Percentiles rank a stretch among this genome's conserved stretches.
These are phyloP conservation scores for Sequoiadendron giganteum DNA, from an alignment of 75 land plant genomes.

Conservation along the genomic window DNA sequence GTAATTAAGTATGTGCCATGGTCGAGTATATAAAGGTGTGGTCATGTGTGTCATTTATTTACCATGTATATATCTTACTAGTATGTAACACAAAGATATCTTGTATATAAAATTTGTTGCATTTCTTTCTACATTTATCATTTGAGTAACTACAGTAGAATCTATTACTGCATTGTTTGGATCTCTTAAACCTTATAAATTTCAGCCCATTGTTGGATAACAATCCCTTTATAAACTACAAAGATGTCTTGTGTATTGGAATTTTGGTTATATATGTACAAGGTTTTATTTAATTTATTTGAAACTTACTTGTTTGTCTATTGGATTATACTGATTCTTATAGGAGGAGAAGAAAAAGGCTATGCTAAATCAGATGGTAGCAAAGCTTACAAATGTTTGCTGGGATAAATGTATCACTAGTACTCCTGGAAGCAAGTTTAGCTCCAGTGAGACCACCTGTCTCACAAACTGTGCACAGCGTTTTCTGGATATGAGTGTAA, in stretches of 20 bases:
- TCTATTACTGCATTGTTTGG: background rate
- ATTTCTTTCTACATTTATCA: too few relatives aligned
- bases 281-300: too few relatives aligned
- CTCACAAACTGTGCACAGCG: constrained; percentile 90
- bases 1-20: background rate
- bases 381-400: constrained; percentile 34
- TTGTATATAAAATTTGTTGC: background rate
- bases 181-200: background rate
- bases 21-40: background rate
- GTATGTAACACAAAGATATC: background rate
- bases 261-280: background rate
- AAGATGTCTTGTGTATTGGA: background rate
- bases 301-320: background rate
- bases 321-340: background rate
- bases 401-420: constrained; percentile 97
- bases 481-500: constrained; percentile 65
- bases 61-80: background rate
- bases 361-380: background rate
- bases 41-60: background rate
- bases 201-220: background rate
- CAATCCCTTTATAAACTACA: too few relatives aligned
- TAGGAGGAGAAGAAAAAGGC: background rate
- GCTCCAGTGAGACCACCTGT: constrained; percentile 84
- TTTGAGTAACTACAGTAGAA: background rate
- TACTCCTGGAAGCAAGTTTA: constrained; percentile 93